Evolutionary conservation across 192 early-diverging fungal genomes (phyloP).

Genomic region (Podila epicladia): DNA sequence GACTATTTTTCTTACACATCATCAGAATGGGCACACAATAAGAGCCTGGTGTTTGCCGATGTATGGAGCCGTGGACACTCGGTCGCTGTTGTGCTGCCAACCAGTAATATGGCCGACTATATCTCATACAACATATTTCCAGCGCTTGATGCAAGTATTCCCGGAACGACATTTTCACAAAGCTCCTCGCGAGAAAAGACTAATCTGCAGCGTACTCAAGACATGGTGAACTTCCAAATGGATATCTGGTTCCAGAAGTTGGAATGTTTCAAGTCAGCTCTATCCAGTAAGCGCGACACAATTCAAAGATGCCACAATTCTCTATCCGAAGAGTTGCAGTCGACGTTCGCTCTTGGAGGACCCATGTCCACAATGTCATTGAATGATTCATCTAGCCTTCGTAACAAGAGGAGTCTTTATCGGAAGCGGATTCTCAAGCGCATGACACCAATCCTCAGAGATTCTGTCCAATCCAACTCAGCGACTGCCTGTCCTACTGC

Average conservation of each 20-base stretch:
- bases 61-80: slow-evolving; percentile 5
- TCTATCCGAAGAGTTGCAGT: slow-evolving; percentile 2
- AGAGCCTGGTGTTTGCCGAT: slow-evolving; percentile 8
- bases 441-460: slow-evolving; percentile 18
- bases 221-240: slow-evolving; percentile 8
- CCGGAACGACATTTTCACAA: not conserved
- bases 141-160: not conserved
- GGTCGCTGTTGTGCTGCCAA: slow-evolving; percentile 4
- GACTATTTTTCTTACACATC: no score
- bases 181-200: not conserved
- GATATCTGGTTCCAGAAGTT: slow-evolving; percentile 7
- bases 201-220: slow-evolving; percentile 2
- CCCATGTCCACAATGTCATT: not conserved
- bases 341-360: slow-evolving; percentile 1
- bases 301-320: slow-evolving; percentile 21
- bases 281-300: slow-evolving; percentile 19
- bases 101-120: not conserved
- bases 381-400: not conserved
- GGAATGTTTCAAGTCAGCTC: slow-evolving; percentile 1
- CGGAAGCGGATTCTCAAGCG: slow-evolving; percentile 20
- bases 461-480: not conserved
- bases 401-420: slow-evolving; percentile 2
- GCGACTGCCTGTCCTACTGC: no score
- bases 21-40: slow-evolving; percentile 8
- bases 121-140: slow-evolving; percentile 11